Percentiles rank a stretch among this genome's conserved stretches.
Evolutionary conservation across 192 early-diverging fungal species (phyloP).

Genomic region (Gamsiella multidivaricata): DNA sequence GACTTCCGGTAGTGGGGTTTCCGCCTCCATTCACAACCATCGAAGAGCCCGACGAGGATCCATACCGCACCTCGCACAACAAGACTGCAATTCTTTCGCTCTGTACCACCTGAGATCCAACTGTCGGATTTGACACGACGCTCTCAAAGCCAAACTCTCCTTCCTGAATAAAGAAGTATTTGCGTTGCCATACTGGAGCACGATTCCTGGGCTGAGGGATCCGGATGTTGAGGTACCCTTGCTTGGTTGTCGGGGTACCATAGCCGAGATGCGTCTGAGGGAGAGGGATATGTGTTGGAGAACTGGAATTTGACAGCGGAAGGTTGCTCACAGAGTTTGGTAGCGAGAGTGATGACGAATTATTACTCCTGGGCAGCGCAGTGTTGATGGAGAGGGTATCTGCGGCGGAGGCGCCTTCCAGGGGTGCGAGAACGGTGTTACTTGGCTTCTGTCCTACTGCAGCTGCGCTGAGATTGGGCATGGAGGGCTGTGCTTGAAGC

Average conservation of each 20-base stretch:
- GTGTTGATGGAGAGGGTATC: constrained; percentile 7
- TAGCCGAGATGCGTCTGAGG: not conserved
- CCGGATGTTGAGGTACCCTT: constrained; percentile 72
- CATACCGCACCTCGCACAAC: constrained; percentile 64
- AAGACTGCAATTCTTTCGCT: constrained; percentile 67
- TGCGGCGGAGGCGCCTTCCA: not conserved
- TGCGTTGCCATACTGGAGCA: constrained; percentile 67
- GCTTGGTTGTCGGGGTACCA: constrained; percentile 60
- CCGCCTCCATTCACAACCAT: constrained; percentile 33
- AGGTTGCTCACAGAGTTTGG: constrained; percentile 9
- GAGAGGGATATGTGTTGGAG: too few relatives aligned
- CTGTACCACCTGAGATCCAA: constrained; percentile 60
- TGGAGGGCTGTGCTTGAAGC: constrained; percentile 11
- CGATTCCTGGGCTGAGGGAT: constrained; percentile 54
- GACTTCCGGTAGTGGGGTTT: constrained; percentile 39
- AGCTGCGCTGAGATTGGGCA: not conserved
- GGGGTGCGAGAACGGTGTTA: not conserved
- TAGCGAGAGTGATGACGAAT: not conserved
- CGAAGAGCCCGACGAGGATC: constrained; percentile 51
- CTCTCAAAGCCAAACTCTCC: constrained; percentile 64
- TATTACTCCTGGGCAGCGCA: not conserved
- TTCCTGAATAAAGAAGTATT: constrained; percentile 72
- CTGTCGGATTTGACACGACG: constrained; percentile 59
- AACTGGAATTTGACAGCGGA: not conserved
- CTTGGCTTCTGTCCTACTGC: not conserved